Percentiles rank a stretch among this genome's conserved stretches.
phyloP scores from a whole-genome alignment of 2,329 filamentous ascomycete species.

The Colletotrichum costaricense region DNA sequence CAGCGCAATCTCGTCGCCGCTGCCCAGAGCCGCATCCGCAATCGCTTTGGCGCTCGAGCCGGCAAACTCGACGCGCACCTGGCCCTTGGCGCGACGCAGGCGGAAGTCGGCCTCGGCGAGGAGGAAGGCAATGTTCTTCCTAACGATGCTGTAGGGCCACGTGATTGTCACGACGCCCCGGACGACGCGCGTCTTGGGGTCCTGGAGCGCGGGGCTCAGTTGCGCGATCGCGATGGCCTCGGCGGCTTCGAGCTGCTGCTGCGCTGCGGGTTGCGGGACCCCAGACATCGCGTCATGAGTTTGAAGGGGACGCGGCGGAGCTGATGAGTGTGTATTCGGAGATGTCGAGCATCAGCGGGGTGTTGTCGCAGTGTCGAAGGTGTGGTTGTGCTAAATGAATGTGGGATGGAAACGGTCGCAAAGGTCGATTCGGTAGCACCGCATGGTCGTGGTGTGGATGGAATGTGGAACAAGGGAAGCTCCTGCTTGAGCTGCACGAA shows the following conservation, averaged over 20 bases:
- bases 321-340: not conserved
- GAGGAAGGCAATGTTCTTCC: conserved; percentile 78
- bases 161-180: conserved; percentile 83
- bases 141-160: conserved; percentile 90
- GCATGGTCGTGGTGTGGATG: conserved; percentile 19
- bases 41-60: conserved; percentile 78
- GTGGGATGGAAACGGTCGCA: not conserved
- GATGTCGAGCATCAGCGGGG: not conserved
- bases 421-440: conserved; percentile 1
- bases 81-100: conserved; percentile 79
- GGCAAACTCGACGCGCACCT: conserved; percentile 82
- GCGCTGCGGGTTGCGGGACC: conserved; percentile 16
- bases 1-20: conserved; percentile 80
- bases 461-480: conserved; percentile 32
- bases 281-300: conserved; percentile 36
- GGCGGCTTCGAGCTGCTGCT: conserved; percentile 33
- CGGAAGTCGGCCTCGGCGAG: conserved; percentile 88
- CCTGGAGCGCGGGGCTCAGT: conserved; percentile 59
- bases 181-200: conserved; percentile 59
- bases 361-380: not conserved
- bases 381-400: not conserved
- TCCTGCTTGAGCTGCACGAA: conserved; percentile 13
- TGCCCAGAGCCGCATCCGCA: conserved; percentile 75
- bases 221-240: conserved; percentile 64
- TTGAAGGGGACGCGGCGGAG: conserved; percentile 1